Conservation (phyloP, 768 basidiomycete genomes). For the Suillus discolor region DNA sequence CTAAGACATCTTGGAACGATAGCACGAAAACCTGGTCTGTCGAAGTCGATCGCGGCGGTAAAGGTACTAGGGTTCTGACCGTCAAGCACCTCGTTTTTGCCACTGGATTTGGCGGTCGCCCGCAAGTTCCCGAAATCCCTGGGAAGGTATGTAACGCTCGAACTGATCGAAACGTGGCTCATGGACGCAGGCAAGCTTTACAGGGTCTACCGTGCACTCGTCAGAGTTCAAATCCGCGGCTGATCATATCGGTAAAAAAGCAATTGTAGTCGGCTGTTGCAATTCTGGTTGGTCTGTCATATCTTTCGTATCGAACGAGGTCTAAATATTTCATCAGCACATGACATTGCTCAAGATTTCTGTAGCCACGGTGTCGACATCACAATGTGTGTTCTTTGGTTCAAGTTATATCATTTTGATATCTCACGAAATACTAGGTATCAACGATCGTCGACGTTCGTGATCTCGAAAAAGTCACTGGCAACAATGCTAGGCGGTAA, state of each 20-base stretch:
- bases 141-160: background rate
- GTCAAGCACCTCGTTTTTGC: conserved; percentile 59
- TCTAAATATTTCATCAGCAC: conserved; percentile 21
- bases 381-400: conserved; percentile 23
- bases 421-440: conserved; percentile 15
- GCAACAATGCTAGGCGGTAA: conserved; percentile 16
- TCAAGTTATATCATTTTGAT: background rate
- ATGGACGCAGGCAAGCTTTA: conserved; percentile 45
- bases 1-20: conserved; percentile 39
- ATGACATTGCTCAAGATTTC: conserved; percentile 42
- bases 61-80: conserved; percentile 35
- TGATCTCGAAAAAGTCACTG: conserved; percentile 19
- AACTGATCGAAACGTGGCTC: background rate
- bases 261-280: conserved; percentile 68
- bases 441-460: conserved; percentile 28
- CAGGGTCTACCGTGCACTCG: conserved; percentile 58
- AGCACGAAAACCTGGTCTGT: conserved; percentile 47
- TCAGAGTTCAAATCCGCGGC: conserved; percentile 47
- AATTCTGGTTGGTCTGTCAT: conserved; percentile 47
- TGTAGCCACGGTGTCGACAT: conserved; percentile 32
- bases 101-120: conserved; percentile 50
- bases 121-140: conserved; percentile 45
- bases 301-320: background rate
- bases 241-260: conserved; percentile 62
- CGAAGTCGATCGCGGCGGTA: conserved; percentile 36